These are phyloP conservation scores for Penicillium sp. DNA, from an alignment of 2,329 filamentous ascomycete species.

Conservation along the genomic window DNA sequence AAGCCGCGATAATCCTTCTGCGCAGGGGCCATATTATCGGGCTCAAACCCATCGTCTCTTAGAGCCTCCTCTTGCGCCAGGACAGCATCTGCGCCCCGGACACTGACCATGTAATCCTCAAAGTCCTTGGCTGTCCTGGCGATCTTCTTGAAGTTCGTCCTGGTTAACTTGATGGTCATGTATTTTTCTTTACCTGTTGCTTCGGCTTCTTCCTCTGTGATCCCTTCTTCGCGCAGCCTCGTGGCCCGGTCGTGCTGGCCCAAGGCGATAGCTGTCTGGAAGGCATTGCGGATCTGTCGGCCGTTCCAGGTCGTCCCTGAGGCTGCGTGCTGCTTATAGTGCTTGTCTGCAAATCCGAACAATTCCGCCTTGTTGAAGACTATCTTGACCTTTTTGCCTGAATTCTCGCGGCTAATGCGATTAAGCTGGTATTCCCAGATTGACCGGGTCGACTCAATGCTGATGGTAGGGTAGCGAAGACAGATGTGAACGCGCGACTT, in stretches of 20 bases:
- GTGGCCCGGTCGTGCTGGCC: neutral
- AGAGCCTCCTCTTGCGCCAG: neutral
- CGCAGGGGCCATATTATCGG: neutral
- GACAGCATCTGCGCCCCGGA: neutral
- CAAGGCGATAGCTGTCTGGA: neutral
- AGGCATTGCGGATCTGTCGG: neutral
- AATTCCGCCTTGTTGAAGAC: neutral
- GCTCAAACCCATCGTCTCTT: neutral
- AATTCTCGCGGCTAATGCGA: neutral
- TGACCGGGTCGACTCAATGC: conserved; percentile 38
- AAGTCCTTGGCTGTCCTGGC: neutral
- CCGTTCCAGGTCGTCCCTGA: neutral
- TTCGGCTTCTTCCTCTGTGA: neutral
- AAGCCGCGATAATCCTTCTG: neutral
- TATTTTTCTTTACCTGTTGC: neutral
- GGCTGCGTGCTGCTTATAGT: neutral
- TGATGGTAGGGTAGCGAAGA: conserved; percentile 47
- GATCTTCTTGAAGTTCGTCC: neutral
- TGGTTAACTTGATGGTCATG: neutral
- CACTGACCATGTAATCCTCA: neutral
- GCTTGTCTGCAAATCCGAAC: neutral
- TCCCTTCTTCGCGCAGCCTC: neutral
- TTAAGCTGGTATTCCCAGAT: conserved; percentile 40
- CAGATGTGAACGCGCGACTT: conserved; percentile 51
- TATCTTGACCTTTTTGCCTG: neutral